phyloP scores from a whole-genome alignment of 225 moss, liverwort and hornwort genomes.

The Thuidium tamariscinum region DNA sequence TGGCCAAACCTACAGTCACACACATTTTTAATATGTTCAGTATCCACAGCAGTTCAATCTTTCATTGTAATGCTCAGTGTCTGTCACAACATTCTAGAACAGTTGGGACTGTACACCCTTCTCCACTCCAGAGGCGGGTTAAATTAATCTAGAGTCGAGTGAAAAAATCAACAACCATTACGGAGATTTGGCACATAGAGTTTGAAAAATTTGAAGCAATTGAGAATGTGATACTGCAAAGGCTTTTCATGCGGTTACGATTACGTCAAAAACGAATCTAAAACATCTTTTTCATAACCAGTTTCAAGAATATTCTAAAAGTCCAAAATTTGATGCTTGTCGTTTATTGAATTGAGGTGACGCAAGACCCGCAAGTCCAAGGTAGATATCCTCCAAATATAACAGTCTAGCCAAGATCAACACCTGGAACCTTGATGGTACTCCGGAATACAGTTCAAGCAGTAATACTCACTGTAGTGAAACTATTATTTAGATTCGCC shows the following conservation, averaged over 20 bases:
- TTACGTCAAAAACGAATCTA: neutral
- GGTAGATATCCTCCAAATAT: too few relatives aligned
- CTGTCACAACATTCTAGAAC: neutral
- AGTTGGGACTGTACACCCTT: neutral
- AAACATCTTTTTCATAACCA: neutral
- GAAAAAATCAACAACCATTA: neutral
- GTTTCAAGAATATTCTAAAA: neutral
- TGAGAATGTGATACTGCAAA: neutral
- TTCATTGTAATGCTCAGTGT: neutral
- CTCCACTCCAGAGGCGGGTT: neutral
- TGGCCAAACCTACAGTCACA: slow-evolving; percentile 49
- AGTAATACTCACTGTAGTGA: neutral
- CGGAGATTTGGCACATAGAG: neutral
- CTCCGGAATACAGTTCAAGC: too few relatives aligned
- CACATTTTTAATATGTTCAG: neutral
- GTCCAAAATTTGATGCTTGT: neutral
- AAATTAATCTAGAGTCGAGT: neutral
- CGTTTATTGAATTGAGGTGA: neutral
- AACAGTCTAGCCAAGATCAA: neutral
- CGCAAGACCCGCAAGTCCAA: neutral
- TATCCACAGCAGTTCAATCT: neutral
- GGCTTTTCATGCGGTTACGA: neutral
- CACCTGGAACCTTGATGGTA: neutral
- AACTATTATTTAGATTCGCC: neutral
- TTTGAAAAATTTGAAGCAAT: neutral